These are phyloP conservation scores for Chondrus crispus DNA, from an alignment of 23 red algal genomes.

Conservation along the genomic window DNA sequence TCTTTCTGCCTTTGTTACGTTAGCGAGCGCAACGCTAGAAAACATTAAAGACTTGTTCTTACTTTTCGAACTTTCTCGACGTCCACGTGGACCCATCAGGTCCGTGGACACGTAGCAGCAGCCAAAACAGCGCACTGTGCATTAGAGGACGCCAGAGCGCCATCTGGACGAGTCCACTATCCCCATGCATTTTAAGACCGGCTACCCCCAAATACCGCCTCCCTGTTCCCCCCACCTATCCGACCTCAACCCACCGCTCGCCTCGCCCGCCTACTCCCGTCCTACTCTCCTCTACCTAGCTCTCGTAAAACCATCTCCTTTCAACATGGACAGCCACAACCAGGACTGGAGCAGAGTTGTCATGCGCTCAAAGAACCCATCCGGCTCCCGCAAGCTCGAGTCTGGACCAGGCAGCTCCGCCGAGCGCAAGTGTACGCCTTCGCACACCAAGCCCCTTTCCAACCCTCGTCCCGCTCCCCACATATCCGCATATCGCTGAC, in stretches of 20 bases:
- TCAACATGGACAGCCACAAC: background rate
- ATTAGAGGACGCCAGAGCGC: too few relatives aligned
- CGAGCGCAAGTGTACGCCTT: conserved; percentile 66
- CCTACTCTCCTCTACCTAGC: background rate
- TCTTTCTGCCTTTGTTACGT: background rate
- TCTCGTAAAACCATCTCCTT: background rate
- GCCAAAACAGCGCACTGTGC: too few relatives aligned
- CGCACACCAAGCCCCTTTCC: background rate
- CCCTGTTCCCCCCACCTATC: background rate
- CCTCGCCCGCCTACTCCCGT: background rate
- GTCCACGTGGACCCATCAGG: too few relatives aligned
- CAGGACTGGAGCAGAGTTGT: conserved; percentile 14
- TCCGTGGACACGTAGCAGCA: too few relatives aligned
- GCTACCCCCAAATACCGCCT: too few relatives aligned
- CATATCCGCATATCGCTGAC: background rate
- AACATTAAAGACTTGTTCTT: too few relatives aligned
- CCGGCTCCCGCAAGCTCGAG: conserved; percentile 3
- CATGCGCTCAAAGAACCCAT: conserved; percentile 45
- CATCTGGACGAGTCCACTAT: too few relatives aligned
- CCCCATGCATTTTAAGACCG: too few relatives aligned
- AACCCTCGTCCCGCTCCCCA: background rate
- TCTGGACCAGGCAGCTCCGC: conserved; percentile 12
- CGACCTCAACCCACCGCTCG: background rate
- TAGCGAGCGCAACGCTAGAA: too few relatives aligned
- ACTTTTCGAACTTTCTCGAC: too few relatives aligned